Evolutionary conservation across 352 stramenopile genomes (phyloP), one percentile per base, ranked within the genome.

Genomic region (Globisporangium rhizosaccharum): DNA sequence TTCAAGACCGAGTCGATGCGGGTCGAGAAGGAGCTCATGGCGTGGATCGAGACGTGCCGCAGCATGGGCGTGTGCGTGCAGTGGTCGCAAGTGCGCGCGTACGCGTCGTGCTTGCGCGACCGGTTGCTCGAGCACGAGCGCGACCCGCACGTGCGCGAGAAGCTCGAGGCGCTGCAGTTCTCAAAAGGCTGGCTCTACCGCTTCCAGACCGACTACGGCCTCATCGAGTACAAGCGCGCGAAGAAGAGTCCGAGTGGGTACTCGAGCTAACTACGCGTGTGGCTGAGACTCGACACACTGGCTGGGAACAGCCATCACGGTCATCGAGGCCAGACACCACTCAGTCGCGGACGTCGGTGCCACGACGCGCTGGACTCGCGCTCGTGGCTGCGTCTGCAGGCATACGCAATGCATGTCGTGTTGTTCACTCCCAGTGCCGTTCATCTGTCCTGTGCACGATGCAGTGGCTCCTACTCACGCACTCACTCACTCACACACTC

Each of bases 161-260:
- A 59, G 14, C 53, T 59, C 53, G 18, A 26, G 7, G 26, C 42
- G n/a, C 53, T 59, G 42, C 53, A 59, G 28, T 59, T 59, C 12
- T 59, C 53, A 7, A 52, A 42, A 28, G 36, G 36, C 11, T 59
- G 53, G 53, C 42, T 52, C 28, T 59, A 51, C 28, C 45, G 46
- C 26, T 59, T 59, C n/a, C 53, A 59, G 42, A 46, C 18, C 4
- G 28, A 59, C 5, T 23, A 41, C 42, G 36, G 42, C 17, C 53
- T 39, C 44, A 45, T 23, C 5, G 51, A 47, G 28, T 11, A 12
- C 39, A 36, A 41, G 25, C 23, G 14, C 6, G 15, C 18, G 17
- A n/a, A 25, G 33, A 23, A 42, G n/a, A 26, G 8, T 8, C 26
- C 7, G 23, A 44, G 12, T 11, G 46, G 30, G 3, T 36, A 36